phyloP scores from a whole-genome alignment of 1,139 yeast genomes.

The Magnusiomyces clavatus region DNA sequence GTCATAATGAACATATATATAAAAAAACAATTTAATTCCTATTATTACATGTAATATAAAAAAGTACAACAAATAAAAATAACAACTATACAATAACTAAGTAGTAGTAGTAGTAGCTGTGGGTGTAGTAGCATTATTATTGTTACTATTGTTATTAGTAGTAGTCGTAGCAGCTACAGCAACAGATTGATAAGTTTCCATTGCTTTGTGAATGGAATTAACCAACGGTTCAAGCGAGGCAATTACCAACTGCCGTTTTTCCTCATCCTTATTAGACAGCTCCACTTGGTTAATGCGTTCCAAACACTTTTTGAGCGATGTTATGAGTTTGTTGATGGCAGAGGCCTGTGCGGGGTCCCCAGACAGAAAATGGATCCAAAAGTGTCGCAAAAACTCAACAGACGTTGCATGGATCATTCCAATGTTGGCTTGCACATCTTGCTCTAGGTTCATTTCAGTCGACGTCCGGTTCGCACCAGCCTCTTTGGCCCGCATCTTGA shows the following conservation, averaged over 20 bases:
- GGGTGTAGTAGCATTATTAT: background rate
- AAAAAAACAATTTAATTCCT: no score
- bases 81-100: background rate
- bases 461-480: slow-evolving; percentile 14
- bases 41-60: no score
- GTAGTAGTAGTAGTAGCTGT: slow-evolving; percentile 1
- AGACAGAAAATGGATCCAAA: slow-evolving; percentile 56
- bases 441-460: slow-evolving; percentile 17
- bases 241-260: slow-evolving; percentile 1
- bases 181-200: slow-evolving; percentile 10
- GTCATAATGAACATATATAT: no score
- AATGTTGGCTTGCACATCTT: slow-evolving; percentile 22
- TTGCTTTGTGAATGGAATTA: slow-evolving; percentile 12
- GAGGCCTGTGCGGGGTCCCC: slow-evolving; percentile 47
- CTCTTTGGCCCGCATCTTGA: slow-evolving; percentile 21
- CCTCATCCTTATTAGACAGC: slow-evolving; percentile 2
- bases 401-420: slow-evolving; percentile 54
- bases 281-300: slow-evolving; percentile 38
- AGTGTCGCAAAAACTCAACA: slow-evolving; percentile 61
- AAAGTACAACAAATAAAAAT: no score
- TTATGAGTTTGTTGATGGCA: slow-evolving; percentile 40
- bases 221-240: slow-evolving; percentile 12
- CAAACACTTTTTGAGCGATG: slow-evolving; percentile 41
- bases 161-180: slow-evolving; percentile 6
- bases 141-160: background rate